Evolutionary conservation across 805 yeast genomes (phyloP).

Genomic region (Kluyveromyces siamensis): DNA sequence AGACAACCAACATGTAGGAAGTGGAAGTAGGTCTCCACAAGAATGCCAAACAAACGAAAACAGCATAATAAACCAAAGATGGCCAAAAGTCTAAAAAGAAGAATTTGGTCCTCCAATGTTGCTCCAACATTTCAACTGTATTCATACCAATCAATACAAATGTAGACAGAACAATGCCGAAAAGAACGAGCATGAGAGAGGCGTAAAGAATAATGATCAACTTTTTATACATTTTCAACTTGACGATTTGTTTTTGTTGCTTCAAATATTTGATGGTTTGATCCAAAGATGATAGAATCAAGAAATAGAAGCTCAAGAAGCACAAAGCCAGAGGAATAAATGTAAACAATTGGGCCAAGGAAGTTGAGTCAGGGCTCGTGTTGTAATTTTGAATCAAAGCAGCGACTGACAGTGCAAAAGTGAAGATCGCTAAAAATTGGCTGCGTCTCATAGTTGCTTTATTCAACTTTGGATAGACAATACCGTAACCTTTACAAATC

Average conservation of each 20-base stretch:
- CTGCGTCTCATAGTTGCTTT: slow-evolving; percentile 65
- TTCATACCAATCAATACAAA: slow-evolving; percentile 68
- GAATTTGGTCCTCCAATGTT: slow-evolving; percentile 87
- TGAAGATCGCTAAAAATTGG: slow-evolving; percentile 47
- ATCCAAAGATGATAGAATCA: slow-evolving; percentile 64
- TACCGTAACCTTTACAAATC: slow-evolving; percentile 89
- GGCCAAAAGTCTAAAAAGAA: slow-evolving; percentile 94
- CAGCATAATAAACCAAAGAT: slow-evolving; percentile 72
- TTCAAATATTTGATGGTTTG: slow-evolving; percentile 64
- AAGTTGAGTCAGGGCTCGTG: slow-evolving; percentile 40
- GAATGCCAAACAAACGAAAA: slow-evolving; percentile 75
- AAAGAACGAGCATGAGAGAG: slow-evolving; percentile 60
- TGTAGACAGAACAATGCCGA: slow-evolving; percentile 62
- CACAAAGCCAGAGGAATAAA: slow-evolving; percentile 66
- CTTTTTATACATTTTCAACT: slow-evolving; percentile 75
- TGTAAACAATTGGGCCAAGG: slow-evolving; percentile 44
- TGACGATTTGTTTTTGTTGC: slow-evolving; percentile 86
- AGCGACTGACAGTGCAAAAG: slow-evolving; percentile 45
- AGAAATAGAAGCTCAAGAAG: slow-evolving; percentile 62
- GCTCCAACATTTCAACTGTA: slow-evolving; percentile 66
- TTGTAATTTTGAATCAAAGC: slow-evolving; percentile 49
- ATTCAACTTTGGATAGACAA: slow-evolving; percentile 79
- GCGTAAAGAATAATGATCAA: slow-evolving; percentile 66
- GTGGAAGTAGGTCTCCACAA: slow-evolving; percentile 98
- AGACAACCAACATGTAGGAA: slow-evolving; percentile 87